Evolutionary conservation across 768 basidiomycete genomes (phyloP), one percentile per base, ranked within the genome.

Genomic region (Solioccasus polychromus): DNA sequence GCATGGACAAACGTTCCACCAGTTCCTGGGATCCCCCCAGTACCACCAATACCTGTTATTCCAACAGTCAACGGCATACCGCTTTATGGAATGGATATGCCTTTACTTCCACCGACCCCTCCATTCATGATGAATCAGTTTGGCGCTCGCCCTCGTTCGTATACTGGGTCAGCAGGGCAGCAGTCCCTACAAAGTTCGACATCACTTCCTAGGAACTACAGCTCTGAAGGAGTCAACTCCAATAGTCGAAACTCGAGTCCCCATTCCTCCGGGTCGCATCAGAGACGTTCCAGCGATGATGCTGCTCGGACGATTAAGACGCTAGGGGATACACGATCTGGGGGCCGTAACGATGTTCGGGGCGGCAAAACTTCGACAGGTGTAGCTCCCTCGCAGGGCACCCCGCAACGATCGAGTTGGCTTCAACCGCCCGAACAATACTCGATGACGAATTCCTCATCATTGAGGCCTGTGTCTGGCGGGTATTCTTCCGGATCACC

Each of bases 111-210:
- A 9, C 86, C 86, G 5, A 73, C 80, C 2, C 77, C 86, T 19
- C 84, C 86, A 11, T 88, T 88, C 64, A 86, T 87, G 82, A 74
- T 84, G 68, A 78, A 79, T 44, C 74, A 79, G 46, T 79, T 61
- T 24, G 68, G 70, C 14, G 39, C 73, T 45, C 72, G 78, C 24
- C 71, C 74, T 19, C 66, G 62, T 18, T 60, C 63, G 39, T 52
- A 51, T 29, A 54, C 48, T 15, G 66, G 62, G 11, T 66, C 59
- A n/a, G 53, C 59, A 24, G 66, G 65, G 32, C 63, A 66, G 10
- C 61, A 62, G 0, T 59, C 68, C 15, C 54, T 54, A 30, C 66
- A 53, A 19, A 54, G 50, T 29, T 52, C 43, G 20, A 51, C 40
- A n/a, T 50, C 53, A 26, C 47, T 60, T 29, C 48, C 55, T 6